A percentile compares a stretch with the other conserved stretches of the same genome.
Evolutionary conservation across 1,284 basidiomycete genomes (phyloP).

Genomic region (Fomitiporia mediterranea): DNA sequence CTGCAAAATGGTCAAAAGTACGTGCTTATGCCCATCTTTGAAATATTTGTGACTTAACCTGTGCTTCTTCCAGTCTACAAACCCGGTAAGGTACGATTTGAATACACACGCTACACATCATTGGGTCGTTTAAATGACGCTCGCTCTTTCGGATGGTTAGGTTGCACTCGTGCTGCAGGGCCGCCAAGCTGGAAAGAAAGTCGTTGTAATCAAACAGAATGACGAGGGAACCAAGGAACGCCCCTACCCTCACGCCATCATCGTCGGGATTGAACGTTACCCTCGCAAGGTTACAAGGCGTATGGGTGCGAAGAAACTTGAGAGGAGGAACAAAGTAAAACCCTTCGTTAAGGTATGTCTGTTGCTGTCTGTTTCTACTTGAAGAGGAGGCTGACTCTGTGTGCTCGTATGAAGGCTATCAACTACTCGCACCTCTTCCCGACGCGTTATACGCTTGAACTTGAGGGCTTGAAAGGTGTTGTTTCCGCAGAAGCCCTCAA

Average conservation of each 20-base stretch:
- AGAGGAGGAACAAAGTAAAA: constrained; percentile 91
- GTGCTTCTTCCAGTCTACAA: constrained; percentile 73
- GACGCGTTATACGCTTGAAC: constrained; percentile 92
- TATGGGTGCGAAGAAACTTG: constrained; percentile 94
- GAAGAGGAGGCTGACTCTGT: not conserved
- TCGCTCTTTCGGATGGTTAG: constrained; percentile 34
- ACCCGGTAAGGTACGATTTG: constrained; percentile 82
- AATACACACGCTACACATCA: too few relatives aligned
- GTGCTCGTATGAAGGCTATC: constrained; percentile 50
- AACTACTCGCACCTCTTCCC: constrained; percentile 99
- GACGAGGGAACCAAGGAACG: constrained; percentile 88
- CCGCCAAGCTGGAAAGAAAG: constrained; percentile 93
- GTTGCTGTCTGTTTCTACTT: not conserved
- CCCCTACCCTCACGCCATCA: constrained; percentile 93
- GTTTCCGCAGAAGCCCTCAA: constrained; percentile 88
- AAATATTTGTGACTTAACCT: constrained; percentile 20
- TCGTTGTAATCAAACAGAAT: constrained; percentile 84
- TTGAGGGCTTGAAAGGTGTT: constrained; percentile 87
- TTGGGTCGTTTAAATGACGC: not conserved
- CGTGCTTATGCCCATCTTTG: constrained; percentile 26
- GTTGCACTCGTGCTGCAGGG: constrained; percentile 95
- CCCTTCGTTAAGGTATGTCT: constrained; percentile 92
- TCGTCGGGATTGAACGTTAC: constrained; percentile 95
- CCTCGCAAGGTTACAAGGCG: constrained; percentile 92
- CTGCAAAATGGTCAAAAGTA: constrained; percentile 69